Evolutionary conservation across 2,329 filamentous ascomycete species (phyloP).

Genomic region (Colletotrichum cereale): DNA sequence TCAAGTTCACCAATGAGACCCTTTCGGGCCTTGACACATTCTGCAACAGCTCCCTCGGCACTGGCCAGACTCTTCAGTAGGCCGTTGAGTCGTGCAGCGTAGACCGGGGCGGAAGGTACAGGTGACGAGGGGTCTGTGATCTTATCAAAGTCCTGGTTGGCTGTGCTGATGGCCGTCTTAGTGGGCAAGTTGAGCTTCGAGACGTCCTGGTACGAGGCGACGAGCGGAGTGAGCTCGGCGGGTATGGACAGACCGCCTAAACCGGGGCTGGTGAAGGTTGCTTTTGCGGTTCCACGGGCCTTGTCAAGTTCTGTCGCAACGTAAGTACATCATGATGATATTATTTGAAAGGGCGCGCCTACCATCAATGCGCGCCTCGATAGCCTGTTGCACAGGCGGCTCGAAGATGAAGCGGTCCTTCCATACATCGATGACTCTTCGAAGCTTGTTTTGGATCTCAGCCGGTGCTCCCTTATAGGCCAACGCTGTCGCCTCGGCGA

Average conservation of each 20-base stretch:
- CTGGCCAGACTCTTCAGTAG: constrained; percentile 90
- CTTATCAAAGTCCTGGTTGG: constrained; percentile 87
- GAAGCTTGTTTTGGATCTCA: constrained; percentile 89
- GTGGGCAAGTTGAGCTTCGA: constrained; percentile 78
- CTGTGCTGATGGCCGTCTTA: constrained; percentile 75
- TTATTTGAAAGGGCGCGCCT: constrained; percentile 45
- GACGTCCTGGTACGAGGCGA: constrained; percentile 78
- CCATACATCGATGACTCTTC: constrained; percentile 95
- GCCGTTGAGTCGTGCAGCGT: constrained; percentile 88
- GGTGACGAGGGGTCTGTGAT: constrained; percentile 78
- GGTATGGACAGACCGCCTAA: constrained; percentile 74
- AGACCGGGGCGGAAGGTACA: constrained; percentile 86
- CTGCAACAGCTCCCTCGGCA: constrained; percentile 89
- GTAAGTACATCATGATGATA: constrained; percentile 39
- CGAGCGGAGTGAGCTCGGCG: constrained; percentile 80
- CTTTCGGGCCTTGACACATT: constrained; percentile 87
- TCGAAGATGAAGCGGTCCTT: constrained; percentile 89
- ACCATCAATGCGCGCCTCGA: constrained; percentile 87
- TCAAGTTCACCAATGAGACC: constrained; percentile 84
- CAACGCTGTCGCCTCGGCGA: constrained; percentile 89
- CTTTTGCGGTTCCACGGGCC: constrained; percentile 64
- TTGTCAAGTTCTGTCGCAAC: constrained; percentile 70
- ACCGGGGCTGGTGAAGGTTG: constrained; percentile 71
- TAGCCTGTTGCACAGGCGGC: constrained; percentile 79
- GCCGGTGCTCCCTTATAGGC: constrained; percentile 91